Percentiles rank a stretch among this genome's conserved stretches.
Evolutionary conservation across 2,329 filamentous ascomycete species (phyloP).

Genomic region (Blumeria graminis): DNA sequence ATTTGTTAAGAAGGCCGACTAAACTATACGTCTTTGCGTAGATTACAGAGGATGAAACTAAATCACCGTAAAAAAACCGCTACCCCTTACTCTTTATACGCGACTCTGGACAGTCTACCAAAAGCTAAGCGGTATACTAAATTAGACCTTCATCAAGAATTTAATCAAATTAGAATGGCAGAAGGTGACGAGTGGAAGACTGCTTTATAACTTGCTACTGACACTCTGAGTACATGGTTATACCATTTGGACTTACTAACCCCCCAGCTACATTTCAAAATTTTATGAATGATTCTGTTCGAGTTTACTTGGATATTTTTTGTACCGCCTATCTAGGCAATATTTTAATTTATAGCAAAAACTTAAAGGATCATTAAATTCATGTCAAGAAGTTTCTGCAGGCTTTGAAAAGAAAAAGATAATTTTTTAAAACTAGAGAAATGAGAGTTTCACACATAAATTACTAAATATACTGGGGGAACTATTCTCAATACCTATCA

Average conservation of each 20-base stretch:
- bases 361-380: too few relatives aligned
- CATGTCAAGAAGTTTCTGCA: too few relatives aligned
- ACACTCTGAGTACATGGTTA: not conserved
- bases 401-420: too few relatives aligned
- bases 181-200: not conserved
- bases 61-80: not conserved
- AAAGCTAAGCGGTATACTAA: not conserved
- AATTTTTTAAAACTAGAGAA: too few relatives aligned
- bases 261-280: slow-evolving; percentile 1
- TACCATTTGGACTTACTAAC: slow-evolving; percentile 2
- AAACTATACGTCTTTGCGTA: not conserved
- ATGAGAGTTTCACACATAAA: too few relatives aligned
- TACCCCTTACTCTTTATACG: not conserved
- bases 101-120: not conserved
- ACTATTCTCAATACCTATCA: too few relatives aligned
- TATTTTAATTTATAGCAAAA: too few relatives aligned
- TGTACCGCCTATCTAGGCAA: not conserved
- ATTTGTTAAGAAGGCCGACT: not conserved
- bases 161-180: not conserved
- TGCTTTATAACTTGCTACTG: not conserved
- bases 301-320: not conserved
- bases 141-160: not conserved
- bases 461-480: too few relatives aligned
- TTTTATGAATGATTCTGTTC: not conserved
- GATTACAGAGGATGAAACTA: not conserved